Evolutionary conservation across 1,284 basidiomycete genomes (phyloP), one percentile per base, ranked within the genome.

Genomic region (Peniophora sp.): DNA sequence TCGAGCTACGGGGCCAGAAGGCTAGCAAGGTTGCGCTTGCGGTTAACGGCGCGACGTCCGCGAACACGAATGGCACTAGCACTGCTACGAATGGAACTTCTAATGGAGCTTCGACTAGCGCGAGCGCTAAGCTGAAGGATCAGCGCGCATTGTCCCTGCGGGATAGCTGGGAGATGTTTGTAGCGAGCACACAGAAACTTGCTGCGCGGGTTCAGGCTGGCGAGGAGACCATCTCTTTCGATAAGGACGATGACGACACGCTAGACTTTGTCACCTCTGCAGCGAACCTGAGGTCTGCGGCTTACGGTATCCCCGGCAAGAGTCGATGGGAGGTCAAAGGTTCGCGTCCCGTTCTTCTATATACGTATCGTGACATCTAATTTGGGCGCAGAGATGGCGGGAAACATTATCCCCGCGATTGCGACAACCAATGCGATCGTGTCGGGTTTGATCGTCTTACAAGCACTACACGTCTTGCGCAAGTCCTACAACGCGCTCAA

Each of bases 351-450:
- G 12, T 11, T 27, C 18, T 44, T 10, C 17, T 27, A 20, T n/a
- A 5, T 8, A 41, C 18, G n/a, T 8, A 24, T 6, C 3, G 17
- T 12, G 18, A 3, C 35, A 1, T 39, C 23, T 45, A n/a, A 45
- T 45, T 9, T 3, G 9, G n/a, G 5, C 23, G n/a, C 63, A 94
- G 94, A 98, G 71, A 98, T 98, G 91, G 97, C 97, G 0, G 96
- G 97, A 11, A 99, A 99, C 70, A 99, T 99, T 64, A 97, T 97
- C 55, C 97, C 97, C 1, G 97, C 97, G 1, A 98, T 99, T 58
- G 97, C 97, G 2, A 98, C 97, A 0, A 99, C 97, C 8, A 99
- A 99, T 66, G 97, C 97, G 12, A 91, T 99, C 66, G 85, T 98
- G 56, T 89, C 97, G 0, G 97, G 95, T 0, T 73, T 97, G 34